Base-by-base conservation (phyloP, 441 rosid species). In the Lepidium campestre region DNA sequence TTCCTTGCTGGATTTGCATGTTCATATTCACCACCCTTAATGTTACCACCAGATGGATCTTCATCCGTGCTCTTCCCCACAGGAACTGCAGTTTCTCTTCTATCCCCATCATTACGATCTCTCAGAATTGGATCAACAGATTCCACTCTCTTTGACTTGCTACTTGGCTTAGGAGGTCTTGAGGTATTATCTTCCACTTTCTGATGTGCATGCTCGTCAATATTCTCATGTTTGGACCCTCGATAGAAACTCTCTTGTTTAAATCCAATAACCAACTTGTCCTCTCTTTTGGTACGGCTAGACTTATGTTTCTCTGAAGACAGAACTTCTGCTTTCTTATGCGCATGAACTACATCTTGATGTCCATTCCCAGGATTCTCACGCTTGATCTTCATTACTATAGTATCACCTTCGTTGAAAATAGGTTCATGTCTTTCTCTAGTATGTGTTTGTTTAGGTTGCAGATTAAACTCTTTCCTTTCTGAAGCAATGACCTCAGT, bases 141-240 rank as follows among this genome's bases (percentile, higher is more conserved):
- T 45, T 78, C 78, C 35, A 40, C 61, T 70, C 76, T 76, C 60
- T 69, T 84, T 67, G 90, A 73, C 60, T 82, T 81, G 76, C 76
- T 64, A 71, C 80, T 78, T 45, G 74, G 76, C 65, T 83, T 77
- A 11, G 77, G 82, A 27, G 80, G 72, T 73, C 73, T 80, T 52
- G 67, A 72, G 72, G 71, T 49, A 60, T 62, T 6, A 55, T 80
- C 88, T 60, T 77, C 88, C 68, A 48, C 72, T 55, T 67, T 76
- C 77, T 75, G 65, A 68, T 60, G 52, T 40, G 67, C 82, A 72
- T 68, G 72, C 65, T 73, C 78, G 63, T 68, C 72, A 29, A 57
- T 34, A 59, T 41, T 37, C 60, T 74, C 79, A 36, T 75, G 66
- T 68, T 74, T 74, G 66, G 41, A 49, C n/a, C 62, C 74, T 68